Evolutionary conservation across 495 filamentous ascomycete species (phyloP).

Genomic region (Hypoxylon fragiforme): DNA sequence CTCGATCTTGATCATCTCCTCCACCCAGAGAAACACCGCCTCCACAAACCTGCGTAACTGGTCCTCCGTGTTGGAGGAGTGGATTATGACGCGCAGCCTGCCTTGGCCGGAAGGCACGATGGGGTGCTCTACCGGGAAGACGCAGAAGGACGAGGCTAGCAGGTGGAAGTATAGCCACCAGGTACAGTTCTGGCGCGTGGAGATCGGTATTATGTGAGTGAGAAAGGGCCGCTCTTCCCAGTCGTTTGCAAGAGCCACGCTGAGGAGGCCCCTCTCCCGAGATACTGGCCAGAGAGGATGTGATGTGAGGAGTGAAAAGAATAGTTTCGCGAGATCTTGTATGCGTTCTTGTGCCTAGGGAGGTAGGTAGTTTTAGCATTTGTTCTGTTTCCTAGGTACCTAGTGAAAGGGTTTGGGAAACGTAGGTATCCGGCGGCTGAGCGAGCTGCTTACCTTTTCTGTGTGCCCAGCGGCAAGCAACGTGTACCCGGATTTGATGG

Average conservation of each 20-base stretch:
- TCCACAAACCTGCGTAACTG: background rate
- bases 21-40: background rate
- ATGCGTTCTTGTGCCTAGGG: background rate
- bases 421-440: too few species aligned
- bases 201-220: constrained; percentile 5
- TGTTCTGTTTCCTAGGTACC: too few species aligned
- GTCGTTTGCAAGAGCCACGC: background rate
- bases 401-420: too few species aligned
- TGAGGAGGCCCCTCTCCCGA: background rate
- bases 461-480: too few species aligned
- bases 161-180: constrained; percentile 22
- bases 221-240: constrained; percentile 8
- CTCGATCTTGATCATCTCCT: background rate
- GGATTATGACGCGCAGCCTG: background rate
- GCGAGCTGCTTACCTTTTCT: too few species aligned
- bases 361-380: too few species aligned
- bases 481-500: too few species aligned
- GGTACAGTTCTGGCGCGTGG: background rate
- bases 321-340: background rate
- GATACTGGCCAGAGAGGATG: constrained; percentile 1
- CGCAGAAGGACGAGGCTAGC: background rate
- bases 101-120: constrained; percentile 1
- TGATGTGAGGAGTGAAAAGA: constrained; percentile 2
- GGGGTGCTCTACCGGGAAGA: constrained; percentile 11
- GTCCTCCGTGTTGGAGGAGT: constrained; percentile 4